These are phyloP conservation scores for Pythium coloratum DNA, from an alignment of 352 stramenopile species.

Conservation along the genomic window DNA sequence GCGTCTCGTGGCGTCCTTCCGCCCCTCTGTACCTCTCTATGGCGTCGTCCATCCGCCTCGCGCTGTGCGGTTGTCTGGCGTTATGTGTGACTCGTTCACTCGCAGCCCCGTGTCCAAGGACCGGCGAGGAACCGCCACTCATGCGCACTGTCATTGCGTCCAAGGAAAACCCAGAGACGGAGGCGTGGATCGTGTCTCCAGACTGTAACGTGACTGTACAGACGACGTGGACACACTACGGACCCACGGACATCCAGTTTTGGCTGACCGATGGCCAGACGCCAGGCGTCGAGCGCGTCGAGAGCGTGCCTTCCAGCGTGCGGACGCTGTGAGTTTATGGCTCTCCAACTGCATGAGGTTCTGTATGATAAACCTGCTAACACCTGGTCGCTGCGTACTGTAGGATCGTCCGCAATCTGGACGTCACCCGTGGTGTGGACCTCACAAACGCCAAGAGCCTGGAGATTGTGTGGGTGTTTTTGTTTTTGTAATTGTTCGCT, in stretches of 20 bases:
- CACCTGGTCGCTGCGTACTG: too few species aligned
- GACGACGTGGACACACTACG: background rate
- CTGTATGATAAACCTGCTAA: too few species aligned
- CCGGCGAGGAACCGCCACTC: background rate
- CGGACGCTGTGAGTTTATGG: background rate
- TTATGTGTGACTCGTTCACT: background rate
- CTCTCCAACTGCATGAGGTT: too few species aligned
- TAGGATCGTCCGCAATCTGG: background rate
- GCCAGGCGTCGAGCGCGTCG: conserved; percentile 1
- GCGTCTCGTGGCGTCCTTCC: too few species aligned
- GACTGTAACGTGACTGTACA: conserved; percentile 1
- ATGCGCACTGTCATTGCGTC: conserved; percentile 2
- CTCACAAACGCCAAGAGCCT: background rate
- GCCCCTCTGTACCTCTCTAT: too few species aligned
- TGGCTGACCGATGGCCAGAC: background rate
- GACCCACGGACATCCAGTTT: background rate
- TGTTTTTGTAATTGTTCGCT: background rate
- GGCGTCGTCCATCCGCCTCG: background rate
- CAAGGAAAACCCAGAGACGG: background rate
- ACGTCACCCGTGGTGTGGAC: background rate
- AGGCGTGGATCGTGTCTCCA: conserved; percentile 5
- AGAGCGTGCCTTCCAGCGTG: background rate
- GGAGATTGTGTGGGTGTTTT: background rate
- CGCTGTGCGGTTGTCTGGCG: background rate
- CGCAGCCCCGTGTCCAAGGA: background rate